phyloP scores from a whole-genome alignment of 495 filamentous ascomycete genomes.

The Talaromyces borbonicus region DNA sequence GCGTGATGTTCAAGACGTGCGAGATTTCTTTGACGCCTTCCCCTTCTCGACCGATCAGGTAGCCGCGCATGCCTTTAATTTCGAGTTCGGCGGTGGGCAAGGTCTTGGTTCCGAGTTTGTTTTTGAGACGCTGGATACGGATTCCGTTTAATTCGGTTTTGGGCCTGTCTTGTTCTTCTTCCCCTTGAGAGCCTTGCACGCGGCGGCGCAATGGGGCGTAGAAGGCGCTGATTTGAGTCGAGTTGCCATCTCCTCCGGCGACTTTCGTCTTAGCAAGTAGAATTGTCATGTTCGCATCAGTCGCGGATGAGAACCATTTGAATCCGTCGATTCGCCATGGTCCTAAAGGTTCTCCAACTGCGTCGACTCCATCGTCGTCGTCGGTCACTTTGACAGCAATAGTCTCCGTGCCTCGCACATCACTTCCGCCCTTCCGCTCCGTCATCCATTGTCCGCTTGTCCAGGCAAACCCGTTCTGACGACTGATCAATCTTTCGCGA shows the following conservation, averaged over 20 bases:
- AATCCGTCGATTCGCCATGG: slow-evolving; percentile 57
- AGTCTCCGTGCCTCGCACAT: slow-evolving; percentile 65
- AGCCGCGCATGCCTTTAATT: slow-evolving; percentile 48
- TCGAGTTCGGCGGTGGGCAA: slow-evolving; percentile 64
- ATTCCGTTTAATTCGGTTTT: slow-evolving; percentile 53
- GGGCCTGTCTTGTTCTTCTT: slow-evolving; percentile 16
- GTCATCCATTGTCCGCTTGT: slow-evolving; percentile 85
- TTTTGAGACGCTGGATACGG: slow-evolving; percentile 56
- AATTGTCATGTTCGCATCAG: slow-evolving; percentile 59
- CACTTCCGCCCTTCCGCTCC: slow-evolving; percentile 63
- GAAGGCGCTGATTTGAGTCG: slow-evolving; percentile 52
- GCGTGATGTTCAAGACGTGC: slow-evolving; percentile 58
- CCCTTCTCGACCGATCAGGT: slow-evolving; percentile 52
- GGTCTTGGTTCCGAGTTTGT: slow-evolving; percentile 59
- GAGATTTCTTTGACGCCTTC: slow-evolving; percentile 56
- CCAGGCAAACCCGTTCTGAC: slow-evolving; percentile 50
- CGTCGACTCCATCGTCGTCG: slow-evolving; percentile 18
- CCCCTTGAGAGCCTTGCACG: slow-evolving; percentile 11
- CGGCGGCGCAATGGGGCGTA: slow-evolving; percentile 51
- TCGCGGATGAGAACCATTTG: slow-evolving; percentile 72
- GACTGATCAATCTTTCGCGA: slow-evolving; percentile 42
- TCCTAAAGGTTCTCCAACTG: slow-evolving; percentile 38
- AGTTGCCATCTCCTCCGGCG: slow-evolving; percentile 6
- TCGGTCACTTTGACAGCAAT: slow-evolving; percentile 28
- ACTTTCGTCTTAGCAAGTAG: slow-evolving; percentile 58